A percentile compares a stretch with the other conserved stretches of the same genome.
phyloP scores from a whole-genome alignment of 192 early-diverging fungal species.

The Phycomyces nitens region DNA sequence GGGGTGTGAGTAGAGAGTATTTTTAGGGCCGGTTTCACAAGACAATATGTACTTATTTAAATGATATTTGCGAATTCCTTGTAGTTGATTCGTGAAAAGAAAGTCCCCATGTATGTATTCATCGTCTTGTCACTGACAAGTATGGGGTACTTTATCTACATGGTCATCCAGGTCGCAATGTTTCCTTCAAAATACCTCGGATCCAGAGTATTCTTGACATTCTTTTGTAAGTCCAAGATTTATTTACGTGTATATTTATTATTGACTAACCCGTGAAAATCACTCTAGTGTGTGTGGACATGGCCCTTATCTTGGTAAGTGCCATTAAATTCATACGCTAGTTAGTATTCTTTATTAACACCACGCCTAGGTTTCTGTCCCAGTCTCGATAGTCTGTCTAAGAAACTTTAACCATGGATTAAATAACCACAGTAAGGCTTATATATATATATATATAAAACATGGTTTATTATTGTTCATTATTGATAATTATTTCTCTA shows the following conservation, averaged over 20 bases:
- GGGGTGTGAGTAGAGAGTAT: conserved; percentile 43
- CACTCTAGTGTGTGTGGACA: conserved; percentile 42
- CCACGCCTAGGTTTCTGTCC: conserved; percentile 49
- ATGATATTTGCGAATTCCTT: neutral
- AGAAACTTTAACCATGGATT: conserved; percentile 71
- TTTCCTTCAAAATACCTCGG: conserved; percentile 37
- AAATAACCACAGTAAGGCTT: conserved; percentile 60
- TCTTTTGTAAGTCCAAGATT: conserved; percentile 63
- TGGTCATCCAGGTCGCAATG: conserved; percentile 57
- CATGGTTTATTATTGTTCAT: conserved; percentile 5
- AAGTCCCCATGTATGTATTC: conserved; percentile 55
- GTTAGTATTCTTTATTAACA: neutral
- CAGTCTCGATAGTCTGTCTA: conserved; percentile 53
- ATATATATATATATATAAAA: neutral
- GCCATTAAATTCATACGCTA: neutral
- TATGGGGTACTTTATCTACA: conserved; percentile 66
- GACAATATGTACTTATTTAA: conserved; percentile 1
- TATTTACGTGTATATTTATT: neutral
- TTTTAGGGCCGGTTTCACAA: neutral
- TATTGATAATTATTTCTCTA: conserved; percentile 7
- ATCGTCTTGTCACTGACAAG: conserved; percentile 56
- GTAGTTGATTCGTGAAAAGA: conserved; percentile 51
- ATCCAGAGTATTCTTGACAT: conserved; percentile 49
- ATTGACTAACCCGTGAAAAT: neutral
- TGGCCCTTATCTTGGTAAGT: conserved; percentile 43